Evolutionary conservation across 768 basidiomycete genomes (phyloP), one percentile per base, ranked within the genome.

Genomic region (Mycena leptocephala): DNA sequence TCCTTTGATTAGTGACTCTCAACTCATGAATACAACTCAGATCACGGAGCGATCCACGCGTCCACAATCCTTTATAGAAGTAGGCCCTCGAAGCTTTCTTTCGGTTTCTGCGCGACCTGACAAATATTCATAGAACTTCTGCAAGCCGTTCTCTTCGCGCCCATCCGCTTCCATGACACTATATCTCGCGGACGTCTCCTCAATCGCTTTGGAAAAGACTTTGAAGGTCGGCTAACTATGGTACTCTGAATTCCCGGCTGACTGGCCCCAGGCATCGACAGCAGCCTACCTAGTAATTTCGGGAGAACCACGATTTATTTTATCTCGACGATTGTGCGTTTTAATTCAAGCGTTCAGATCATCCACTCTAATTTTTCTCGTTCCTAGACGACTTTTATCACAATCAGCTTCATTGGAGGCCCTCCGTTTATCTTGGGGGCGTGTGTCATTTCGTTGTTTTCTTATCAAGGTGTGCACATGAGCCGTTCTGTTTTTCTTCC

Each of bases 111-210:
- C n/a, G n/a, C n/a, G n/a, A n/a, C n/a, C n/a, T n/a, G n/a, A n/a
- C n/a, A n/a, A n/a, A 56, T 5, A 33, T 13, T 24, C 33, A 24
- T 30, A 90, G 91, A 86, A 32, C 88, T 97, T 61, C 85, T 97
- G 33, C 94, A 97, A 80, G 84, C 93, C 0, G 93, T 97, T 7
- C 86, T 98, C 1, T 97, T 97, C 79, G 95, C 96, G 6, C 91
- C 95, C 63, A 93, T 97, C 71, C 92, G 97, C 43, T 97, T 98
- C 88, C 97, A 97, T 79, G 97, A 98, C 81, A 98, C 97, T 0
- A 91, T 96, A 1, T 95, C 94, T 65, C 92, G 95, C 35, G 97
- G 97, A 13, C 92, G 96, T 5, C 85, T 95, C 11, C 84, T 97
- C 48, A 96, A 97, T 77, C 87, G 96, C 56, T 95, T 95, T 75